These are phyloP conservation scores for Glonium stellatum DNA, from an alignment of 495 filamentous ascomycete species.

Conservation along the genomic window DNA sequence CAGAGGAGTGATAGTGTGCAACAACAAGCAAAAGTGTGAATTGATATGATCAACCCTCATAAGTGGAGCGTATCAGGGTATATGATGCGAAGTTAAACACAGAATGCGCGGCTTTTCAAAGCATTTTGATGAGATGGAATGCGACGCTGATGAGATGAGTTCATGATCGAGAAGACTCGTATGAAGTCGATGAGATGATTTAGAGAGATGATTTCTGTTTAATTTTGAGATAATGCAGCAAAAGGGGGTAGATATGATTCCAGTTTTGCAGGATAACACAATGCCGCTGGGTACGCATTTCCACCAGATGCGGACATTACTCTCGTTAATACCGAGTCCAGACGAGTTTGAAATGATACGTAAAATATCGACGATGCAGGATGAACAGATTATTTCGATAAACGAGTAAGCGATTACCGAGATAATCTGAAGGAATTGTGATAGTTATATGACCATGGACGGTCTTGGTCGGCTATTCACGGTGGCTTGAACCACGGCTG, in stretches of 20 bases:
- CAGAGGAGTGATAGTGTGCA: background rate
- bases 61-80: background rate
- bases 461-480: slow-evolving; percentile 3
- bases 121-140: background rate
- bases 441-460: background rate
- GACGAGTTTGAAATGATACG: background rate
- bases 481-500: slow-evolving; percentile 7
- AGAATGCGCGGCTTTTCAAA: background rate
- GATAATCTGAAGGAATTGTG: background rate
- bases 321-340: background rate
- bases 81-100: background rate
- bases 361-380: background rate
- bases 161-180: background rate
- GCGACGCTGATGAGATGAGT: background rate
- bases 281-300: background rate
- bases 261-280: background rate
- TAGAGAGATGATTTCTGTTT: background rate
- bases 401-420: background rate
- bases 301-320: background rate
- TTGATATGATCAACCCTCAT: background rate
- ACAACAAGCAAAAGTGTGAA: background rate
- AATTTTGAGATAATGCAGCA: no score
- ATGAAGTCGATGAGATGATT: background rate
- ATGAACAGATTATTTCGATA: background rate
- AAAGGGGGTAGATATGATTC: no score